Percentiles rank a stretch among this genome's conserved stretches.
phyloP scores from a whole-genome alignment of 1,284 basidiomycete genomes.

The Xerocomus amazonicus region DNA sequence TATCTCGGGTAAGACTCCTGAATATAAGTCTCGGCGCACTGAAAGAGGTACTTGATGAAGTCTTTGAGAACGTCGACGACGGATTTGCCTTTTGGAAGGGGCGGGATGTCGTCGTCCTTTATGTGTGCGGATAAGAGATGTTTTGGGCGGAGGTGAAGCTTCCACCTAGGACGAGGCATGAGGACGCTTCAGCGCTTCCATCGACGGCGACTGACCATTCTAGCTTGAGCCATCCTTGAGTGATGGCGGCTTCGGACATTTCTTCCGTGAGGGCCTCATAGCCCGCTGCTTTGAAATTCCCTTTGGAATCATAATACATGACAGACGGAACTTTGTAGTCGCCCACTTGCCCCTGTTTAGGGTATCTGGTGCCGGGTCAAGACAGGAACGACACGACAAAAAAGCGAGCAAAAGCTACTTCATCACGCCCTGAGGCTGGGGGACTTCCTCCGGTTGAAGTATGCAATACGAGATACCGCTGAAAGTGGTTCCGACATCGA shows the following conservation, averaged over 20 bases:
- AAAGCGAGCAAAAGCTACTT: slow-evolving; percentile 27
- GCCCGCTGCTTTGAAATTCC: slow-evolving; percentile 42
- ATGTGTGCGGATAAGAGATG: slow-evolving; percentile 25
- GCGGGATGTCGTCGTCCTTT: slow-evolving; percentile 33
- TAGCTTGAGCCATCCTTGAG: slow-evolving; percentile 39
- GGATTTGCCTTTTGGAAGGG: slow-evolving; percentile 43
- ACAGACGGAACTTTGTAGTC: slow-evolving; percentile 51
- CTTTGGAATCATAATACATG: slow-evolving; percentile 46
- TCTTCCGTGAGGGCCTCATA: slow-evolving; percentile 43
- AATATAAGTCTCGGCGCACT: slow-evolving; percentile 45
- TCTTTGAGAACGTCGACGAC: slow-evolving; percentile 46
- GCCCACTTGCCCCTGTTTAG: slow-evolving; percentile 35
- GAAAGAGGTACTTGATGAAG: slow-evolving; percentile 46
- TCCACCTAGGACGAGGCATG: slow-evolving; percentile 46
- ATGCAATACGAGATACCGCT: slow-evolving; percentile 44
- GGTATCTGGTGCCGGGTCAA: slow-evolving; percentile 31
- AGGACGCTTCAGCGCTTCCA: slow-evolving; percentile 34
- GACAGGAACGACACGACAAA: background rate
- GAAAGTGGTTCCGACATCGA: slow-evolving; percentile 49
- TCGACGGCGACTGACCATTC: slow-evolving; percentile 41
- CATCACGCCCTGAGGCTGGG: slow-evolving; percentile 40
- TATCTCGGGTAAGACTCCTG: slow-evolving; percentile 43
- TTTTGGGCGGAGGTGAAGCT: slow-evolving; percentile 46
- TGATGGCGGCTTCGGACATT: slow-evolving; percentile 37
- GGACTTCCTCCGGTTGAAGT: slow-evolving; percentile 42